These are phyloP conservation scores for Rhizophagus prolifer DNA, from an alignment of 192 early-diverging fungal species.

Conservation along the genomic window DNA sequence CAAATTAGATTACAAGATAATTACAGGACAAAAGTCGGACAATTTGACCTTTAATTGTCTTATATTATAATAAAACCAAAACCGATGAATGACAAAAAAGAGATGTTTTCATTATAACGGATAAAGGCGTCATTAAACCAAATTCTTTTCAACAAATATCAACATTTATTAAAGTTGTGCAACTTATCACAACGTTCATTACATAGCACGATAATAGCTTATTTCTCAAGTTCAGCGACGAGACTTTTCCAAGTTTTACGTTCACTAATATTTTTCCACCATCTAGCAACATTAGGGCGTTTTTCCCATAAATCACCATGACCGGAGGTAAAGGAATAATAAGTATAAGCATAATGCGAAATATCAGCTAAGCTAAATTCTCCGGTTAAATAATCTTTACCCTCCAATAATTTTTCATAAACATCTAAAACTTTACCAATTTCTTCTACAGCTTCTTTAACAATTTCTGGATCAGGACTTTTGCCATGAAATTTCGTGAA, in stretches of 20 bases:
- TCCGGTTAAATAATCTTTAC: slow-evolving; percentile 30
- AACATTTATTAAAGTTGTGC: no score
- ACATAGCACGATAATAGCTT: no score
- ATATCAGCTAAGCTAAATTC: slow-evolving; percentile 30
- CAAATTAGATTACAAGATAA: no score
- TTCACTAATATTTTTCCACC: slow-evolving; percentile 18
- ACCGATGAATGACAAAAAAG: no score
- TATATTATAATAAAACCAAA: no score
- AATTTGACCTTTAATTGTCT: no score
- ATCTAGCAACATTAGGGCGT: slow-evolving; percentile 31
- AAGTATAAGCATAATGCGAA: slow-evolving; percentile 14
- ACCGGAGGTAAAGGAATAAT: neutral
- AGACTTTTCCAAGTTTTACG: neutral
- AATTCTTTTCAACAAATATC: no score
- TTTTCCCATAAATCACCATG: slow-evolving; percentile 15
- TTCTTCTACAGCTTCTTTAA: neutral
- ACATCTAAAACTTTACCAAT: slow-evolving; percentile 9
- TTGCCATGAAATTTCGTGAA: neutral
- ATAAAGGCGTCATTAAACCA: no score
- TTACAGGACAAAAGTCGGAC: no score
- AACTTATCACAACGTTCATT: no score
- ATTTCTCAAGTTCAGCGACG: neutral
- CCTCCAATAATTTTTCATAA: slow-evolving; percentile 28
- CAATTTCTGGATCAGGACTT: slow-evolving; percentile 9
- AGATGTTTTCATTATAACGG: no score